A percentile compares a stretch with the other conserved stretches of the same genome.
Evolutionary conservation across 805 yeast species (phyloP).

Genomic region (Metschnikowia cerradonensis): DNA sequence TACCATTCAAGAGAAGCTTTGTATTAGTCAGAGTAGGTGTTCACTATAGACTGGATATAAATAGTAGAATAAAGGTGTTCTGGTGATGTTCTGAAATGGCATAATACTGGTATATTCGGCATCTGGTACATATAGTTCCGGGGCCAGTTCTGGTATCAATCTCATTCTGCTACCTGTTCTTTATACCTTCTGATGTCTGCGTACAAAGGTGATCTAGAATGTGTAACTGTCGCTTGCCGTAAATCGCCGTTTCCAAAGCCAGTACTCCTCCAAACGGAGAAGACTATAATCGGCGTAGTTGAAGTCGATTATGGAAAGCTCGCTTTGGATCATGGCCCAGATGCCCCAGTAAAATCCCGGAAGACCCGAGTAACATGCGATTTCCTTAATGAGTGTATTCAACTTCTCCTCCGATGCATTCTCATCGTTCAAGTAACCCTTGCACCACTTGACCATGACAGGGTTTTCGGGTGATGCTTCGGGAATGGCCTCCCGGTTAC

Average conservation of each 20-base stretch:
- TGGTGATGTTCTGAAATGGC: no score
- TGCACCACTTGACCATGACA: constrained; percentile 54
- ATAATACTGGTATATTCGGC: no score
- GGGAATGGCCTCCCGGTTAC: constrained; percentile 59
- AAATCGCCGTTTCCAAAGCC: constrained; percentile 54
- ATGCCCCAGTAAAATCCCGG: constrained; percentile 87
- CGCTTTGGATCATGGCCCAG: constrained; percentile 75
- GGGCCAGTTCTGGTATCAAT: no score
- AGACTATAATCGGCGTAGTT: constrained; percentile 61
- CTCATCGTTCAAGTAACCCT: constrained; percentile 44
- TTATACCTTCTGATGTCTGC: no score
- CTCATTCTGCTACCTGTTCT: no score
- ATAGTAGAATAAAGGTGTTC: no score
- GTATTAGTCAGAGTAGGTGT: no score
- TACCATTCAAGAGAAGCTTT: no score
- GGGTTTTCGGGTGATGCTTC: constrained; percentile 41
- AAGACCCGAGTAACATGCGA: constrained; percentile 62
- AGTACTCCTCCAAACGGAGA: constrained; percentile 60
- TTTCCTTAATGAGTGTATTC: constrained; percentile 49
- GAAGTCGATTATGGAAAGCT: constrained; percentile 66
- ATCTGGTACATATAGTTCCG: no score
- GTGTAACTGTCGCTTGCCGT: not conserved
- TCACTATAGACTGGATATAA: no score
- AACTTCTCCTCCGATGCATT: constrained; percentile 30
- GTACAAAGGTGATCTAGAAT: no score